phyloP scores from a whole-genome alignment of 345 rosid genomes.

The Citropsis articulata region DNA sequence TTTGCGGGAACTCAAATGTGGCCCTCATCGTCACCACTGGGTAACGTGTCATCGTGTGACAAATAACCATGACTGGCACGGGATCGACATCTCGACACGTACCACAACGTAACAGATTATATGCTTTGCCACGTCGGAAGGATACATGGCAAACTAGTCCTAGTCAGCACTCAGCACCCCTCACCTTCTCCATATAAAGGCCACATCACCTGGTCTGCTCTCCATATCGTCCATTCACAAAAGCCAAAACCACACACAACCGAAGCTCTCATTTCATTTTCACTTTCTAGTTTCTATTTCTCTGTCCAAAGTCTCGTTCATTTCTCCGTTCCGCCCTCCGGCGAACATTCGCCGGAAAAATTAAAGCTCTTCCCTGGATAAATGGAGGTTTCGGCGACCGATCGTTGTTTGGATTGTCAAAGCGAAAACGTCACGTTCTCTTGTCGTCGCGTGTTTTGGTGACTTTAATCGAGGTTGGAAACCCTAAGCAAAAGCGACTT shows the following conservation, averaged over 20 bases:
- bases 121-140: conserved; percentile 11
- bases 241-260: neutral
- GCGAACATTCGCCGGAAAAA: neutral
- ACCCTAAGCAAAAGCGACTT: conserved; percentile 32
- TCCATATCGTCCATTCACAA: conserved; percentile 7
- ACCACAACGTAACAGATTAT: neutral
- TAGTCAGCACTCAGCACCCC: conserved; percentile 11
- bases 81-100: conserved; percentile 20
- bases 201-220: neutral
- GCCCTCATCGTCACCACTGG: neutral
- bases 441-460: conserved; percentile 47
- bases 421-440: conserved; percentile 33
- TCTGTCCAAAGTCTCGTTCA: neutral
- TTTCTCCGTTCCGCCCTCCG: neutral
- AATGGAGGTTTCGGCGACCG: conserved; percentile 20
- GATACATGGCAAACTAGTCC: conserved; percentile 7
- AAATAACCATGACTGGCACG: neutral
- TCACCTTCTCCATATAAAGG: conserved; percentile 8
- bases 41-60: conserved; percentile 24
- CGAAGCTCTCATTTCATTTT: neutral
- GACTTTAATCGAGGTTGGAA: conserved; percentile 33
- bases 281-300: neutral
- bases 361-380: neutral
- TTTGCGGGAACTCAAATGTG: neutral
- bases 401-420: conserved; percentile 17